Evolutionary conservation across 768 basidiomycete species (phyloP).

Genomic region (Roridomyces roridus): DNA sequence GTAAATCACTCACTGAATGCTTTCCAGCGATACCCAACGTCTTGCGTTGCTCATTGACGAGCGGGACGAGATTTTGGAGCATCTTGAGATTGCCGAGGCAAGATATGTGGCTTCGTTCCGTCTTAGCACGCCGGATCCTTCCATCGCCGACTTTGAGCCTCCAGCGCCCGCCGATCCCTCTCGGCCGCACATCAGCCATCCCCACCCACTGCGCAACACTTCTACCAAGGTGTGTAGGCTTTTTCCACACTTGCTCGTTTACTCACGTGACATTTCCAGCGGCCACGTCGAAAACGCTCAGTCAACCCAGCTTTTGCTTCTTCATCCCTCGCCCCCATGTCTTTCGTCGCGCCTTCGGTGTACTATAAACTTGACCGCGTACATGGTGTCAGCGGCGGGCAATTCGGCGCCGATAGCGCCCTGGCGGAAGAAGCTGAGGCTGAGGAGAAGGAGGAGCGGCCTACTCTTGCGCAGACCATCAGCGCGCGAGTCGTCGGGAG

Average conservation of each 20-base stretch:
- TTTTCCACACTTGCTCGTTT: not conserved
- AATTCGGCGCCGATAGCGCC: conserved; percentile 43
- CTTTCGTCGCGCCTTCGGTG: conserved; percentile 80
- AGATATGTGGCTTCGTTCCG: conserved; percentile 80
- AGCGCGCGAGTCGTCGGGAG: conserved; percentile 68
- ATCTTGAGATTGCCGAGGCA: conserved; percentile 81
- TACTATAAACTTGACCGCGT: conserved; percentile 78
- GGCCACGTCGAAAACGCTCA: conserved; percentile 51
- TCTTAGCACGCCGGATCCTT: conserved; percentile 75
- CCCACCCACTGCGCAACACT: conserved; percentile 57
- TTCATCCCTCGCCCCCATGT: conserved; percentile 75
- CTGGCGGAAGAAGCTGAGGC: conserved; percentile 39
- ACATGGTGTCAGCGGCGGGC: conserved; percentile 64
- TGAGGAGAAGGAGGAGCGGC: conserved; percentile 44
- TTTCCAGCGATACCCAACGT: conserved; percentile 66
- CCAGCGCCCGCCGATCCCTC: conserved; percentile 45
- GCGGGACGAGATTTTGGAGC: conserved; percentile 77
- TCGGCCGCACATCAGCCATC: conserved; percentile 72
- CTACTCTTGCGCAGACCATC: conserved; percentile 63
- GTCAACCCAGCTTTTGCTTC: conserved; percentile 69
- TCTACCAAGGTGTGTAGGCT: conserved; percentile 35
- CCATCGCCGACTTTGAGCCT: conserved; percentile 64
- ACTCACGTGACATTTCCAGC: conserved; percentile 24
- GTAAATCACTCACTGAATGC: conserved; percentile 1
- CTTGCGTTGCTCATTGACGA: conserved; percentile 76